A percentile compares a stretch with the other conserved stretches of the same genome.
Evolutionary conservation across 345 rosid genomes (phyloP).

Genomic region (Crucihimalaya himalaica): DNA sequence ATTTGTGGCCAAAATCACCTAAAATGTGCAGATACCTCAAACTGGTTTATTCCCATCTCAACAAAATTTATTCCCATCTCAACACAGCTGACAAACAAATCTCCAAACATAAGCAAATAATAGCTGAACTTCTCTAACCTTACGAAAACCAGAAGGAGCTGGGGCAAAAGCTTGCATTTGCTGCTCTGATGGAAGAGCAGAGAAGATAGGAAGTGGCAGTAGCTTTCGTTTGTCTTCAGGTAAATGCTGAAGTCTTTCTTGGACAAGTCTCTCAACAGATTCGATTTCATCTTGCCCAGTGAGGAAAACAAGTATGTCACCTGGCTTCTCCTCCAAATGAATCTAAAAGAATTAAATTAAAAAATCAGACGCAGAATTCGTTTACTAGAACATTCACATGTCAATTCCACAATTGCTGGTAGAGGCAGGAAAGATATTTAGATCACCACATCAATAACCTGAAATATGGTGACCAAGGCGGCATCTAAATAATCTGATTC

Average conservation of each 20-base stretch:
- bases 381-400: neutral
- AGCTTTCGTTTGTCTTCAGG: constrained; percentile 65
- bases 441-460: constrained; percentile 53
- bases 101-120: neutral
- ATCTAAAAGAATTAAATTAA: constrained; percentile 47
- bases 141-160: constrained; percentile 70
- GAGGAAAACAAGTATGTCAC: constrained; percentile 90
- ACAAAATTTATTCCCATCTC: neutral
- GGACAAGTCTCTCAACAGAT: constrained; percentile 71
- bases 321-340: constrained; percentile 76
- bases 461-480: constrained; percentile 71
- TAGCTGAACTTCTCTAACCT: constrained; percentile 49
- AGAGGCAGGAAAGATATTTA: neutral
- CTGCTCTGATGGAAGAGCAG: constrained; percentile 92
- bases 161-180: constrained; percentile 79
- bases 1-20: constrained; percentile 94
- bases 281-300: constrained; percentile 99
- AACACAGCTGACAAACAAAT: neutral
- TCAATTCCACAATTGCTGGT: constrained; percentile 9
- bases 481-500: constrained; percentile 83
- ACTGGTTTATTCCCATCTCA: no score
- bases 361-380: constrained; percentile 2
- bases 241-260: constrained; percentile 59
- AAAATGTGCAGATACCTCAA: neutral
- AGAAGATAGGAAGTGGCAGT: constrained; percentile 63